Conservation (phyloP, 495 filamentous ascomycete species). For the Hypoxylon fuscum region DNA sequence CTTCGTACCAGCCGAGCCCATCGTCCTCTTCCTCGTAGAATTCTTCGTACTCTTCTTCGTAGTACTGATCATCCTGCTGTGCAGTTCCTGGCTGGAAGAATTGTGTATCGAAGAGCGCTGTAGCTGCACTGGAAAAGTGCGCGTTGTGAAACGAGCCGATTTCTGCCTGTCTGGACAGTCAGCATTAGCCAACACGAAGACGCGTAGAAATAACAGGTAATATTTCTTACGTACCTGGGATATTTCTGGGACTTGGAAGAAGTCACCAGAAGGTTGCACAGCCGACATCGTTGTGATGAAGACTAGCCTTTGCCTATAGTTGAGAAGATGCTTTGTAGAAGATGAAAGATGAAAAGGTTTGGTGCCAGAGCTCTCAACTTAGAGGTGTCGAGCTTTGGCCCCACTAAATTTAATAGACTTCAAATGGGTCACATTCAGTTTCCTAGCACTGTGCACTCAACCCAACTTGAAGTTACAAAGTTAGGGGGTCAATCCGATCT, state of each 20-base stretch:
- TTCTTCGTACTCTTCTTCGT: slow-evolving; percentile 43
- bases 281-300: slow-evolving; percentile 28
- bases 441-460: neutral
- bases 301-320: neutral
- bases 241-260: slow-evolving; percentile 50
- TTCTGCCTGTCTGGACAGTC: slow-evolving; percentile 66
- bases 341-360: slow-evolving; percentile 1
- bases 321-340: neutral
- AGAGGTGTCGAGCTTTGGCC: neutral
- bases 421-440: neutral
- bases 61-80: slow-evolving; percentile 25
- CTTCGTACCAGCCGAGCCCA: slow-evolving; percentile 84
- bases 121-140: slow-evolving; percentile 64
- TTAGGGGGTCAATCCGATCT: too few relatives aligned
- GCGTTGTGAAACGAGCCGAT: slow-evolving; percentile 72
- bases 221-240: slow-evolving; percentile 61
- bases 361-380: neutral
- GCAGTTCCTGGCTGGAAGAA: slow-evolving; percentile 51
- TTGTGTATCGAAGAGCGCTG: slow-evolving; percentile 58
- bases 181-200: slow-evolving; percentile 34
- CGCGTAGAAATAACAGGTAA: neutral
- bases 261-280: slow-evolving; percentile 3
- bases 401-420: neutral
- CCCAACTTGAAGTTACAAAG: too few relatives aligned
- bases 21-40: slow-evolving; percentile 67